A percentile compares a stretch with the other conserved stretches of the same genome.
Conservation (phyloP, 305 asterid genomes). For the Solanum aculeatissimum region DNA sequence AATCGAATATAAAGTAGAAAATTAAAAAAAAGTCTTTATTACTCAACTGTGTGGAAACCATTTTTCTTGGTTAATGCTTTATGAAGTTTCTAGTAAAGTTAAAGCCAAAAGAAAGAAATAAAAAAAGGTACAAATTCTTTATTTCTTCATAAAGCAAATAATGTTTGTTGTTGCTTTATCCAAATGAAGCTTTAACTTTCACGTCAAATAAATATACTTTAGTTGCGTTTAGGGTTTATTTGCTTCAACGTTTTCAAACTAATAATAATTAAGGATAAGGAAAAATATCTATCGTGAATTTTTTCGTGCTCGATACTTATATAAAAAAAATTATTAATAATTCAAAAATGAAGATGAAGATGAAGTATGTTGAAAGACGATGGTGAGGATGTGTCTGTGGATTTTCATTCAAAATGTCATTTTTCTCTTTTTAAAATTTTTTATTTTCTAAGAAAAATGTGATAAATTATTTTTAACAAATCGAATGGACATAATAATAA, state of each 20-base stretch:
- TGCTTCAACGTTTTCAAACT: not conserved
- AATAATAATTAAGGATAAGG: no score
- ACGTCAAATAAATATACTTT: not conserved
- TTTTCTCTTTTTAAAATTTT: no score
- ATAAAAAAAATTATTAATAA: no score
- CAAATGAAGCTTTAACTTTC: not conserved
- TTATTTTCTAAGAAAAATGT: no score
- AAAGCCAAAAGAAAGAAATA: not conserved
- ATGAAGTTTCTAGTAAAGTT: not conserved
- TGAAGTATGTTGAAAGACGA: no score
- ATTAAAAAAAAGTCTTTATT: not conserved
- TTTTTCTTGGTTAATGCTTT: not conserved
- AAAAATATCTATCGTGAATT: no score
- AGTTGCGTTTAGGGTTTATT: not conserved
- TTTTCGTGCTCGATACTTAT: no score
- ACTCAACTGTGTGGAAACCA: not conserved
- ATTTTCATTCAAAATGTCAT: no score
- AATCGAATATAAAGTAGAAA: rapidly evolving
- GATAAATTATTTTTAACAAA: no score
- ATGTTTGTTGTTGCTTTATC: not conserved
- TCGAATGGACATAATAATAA: no score
- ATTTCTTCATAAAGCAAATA: not conserved
- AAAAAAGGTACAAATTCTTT: not conserved
- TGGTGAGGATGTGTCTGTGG: no score
- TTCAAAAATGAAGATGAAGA: no score